Evolutionary conservation across 2,329 filamentous ascomycete species (phyloP).

Genomic region (Diaporthe sp.): DNA sequence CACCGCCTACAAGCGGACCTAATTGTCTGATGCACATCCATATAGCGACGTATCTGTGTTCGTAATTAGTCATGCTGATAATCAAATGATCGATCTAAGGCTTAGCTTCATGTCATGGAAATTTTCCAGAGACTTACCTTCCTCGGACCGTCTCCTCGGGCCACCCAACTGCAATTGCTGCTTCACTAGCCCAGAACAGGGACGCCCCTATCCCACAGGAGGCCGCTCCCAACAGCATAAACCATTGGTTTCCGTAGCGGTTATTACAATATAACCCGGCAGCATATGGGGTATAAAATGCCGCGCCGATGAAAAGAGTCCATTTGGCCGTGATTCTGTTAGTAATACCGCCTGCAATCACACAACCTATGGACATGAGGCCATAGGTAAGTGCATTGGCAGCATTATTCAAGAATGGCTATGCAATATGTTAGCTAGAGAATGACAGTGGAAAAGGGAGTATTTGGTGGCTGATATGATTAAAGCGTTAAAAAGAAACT

Average conservation of each 20-base stretch:
- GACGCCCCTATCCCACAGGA: slow-evolving; percentile 74
- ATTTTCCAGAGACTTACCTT: slow-evolving; percentile 42
- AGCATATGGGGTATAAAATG: slow-evolving; percentile 71
- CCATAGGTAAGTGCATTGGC: slow-evolving; percentile 37
- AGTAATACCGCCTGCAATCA: slow-evolving; percentile 17
- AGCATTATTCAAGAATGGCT: slow-evolving; percentile 37
- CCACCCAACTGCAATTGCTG: slow-evolving; percentile 74
- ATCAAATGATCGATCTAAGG: neutral
- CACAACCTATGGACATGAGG: slow-evolving; percentile 31
- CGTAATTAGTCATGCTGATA: neutral
- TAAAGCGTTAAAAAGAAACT: neutral
- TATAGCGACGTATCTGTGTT: slow-evolving; percentile 62
- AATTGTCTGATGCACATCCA: slow-evolving; percentile 59
- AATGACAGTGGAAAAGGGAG: no score
- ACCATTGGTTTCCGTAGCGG: slow-evolving; percentile 72
- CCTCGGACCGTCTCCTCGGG: slow-evolving; percentile 73
- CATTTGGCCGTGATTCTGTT: slow-evolving; percentile 34
- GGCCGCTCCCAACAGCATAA: slow-evolving; percentile 73
- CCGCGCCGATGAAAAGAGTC: slow-evolving; percentile 26
- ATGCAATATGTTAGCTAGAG: neutral
- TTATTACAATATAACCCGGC: slow-evolving; percentile 77
- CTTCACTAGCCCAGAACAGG: slow-evolving; percentile 78
- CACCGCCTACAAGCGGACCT: slow-evolving; percentile 63
- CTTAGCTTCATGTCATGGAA: no score
- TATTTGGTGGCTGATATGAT: no score